Percentiles rank a stretch among this genome's conserved stretches.
phyloP scores from a whole-genome alignment of 345 rosid species.

The Melastoma malabathricum region DNA sequence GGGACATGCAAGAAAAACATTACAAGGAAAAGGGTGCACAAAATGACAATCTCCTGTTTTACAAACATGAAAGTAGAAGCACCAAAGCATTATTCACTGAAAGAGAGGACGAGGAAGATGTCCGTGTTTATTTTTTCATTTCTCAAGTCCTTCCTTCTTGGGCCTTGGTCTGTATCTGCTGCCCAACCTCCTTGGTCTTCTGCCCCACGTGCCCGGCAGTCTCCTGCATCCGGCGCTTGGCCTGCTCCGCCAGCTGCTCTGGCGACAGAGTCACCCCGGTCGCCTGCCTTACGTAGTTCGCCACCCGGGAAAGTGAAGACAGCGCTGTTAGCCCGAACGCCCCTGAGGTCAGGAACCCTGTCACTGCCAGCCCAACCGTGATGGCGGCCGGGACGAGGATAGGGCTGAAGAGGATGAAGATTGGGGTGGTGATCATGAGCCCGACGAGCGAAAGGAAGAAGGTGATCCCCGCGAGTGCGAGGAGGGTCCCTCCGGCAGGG shows the following conservation, averaged over 20 bases:
- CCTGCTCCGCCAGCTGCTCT: constrained; percentile 31
- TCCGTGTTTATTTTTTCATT: background rate
- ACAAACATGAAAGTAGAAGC: too few relatives aligned
- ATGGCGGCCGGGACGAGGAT: constrained; percentile 29
- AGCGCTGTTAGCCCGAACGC: constrained; percentile 61
- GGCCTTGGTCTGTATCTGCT: constrained; percentile 37
- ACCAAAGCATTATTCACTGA: too few relatives aligned
- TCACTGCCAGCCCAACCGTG: constrained; percentile 16
- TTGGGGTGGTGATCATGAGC: constrained; percentile 22
- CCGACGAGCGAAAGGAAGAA: constrained; percentile 20
- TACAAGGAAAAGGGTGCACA: too few relatives aligned
- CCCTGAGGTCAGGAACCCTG: constrained; percentile 29
- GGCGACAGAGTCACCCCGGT: constrained; percentile 14
- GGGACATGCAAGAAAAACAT: too few relatives aligned
- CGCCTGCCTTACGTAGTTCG: constrained; percentile 21
- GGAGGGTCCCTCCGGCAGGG: constrained; percentile 21
- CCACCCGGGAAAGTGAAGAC: constrained; percentile 48
- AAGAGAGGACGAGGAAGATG: too few relatives aligned
- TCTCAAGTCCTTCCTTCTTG: constrained; percentile 20
- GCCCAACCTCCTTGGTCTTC: constrained; percentile 60
- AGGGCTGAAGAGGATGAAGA: constrained; percentile 34
- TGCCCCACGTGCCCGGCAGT: constrained; percentile 35
- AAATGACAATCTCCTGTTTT: too few relatives aligned
- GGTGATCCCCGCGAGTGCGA: constrained; percentile 22
- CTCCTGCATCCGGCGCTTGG: constrained; percentile 32